Conservation (phyloP, 331 rosid species). For the Rhamnella rubrinervis region DNA sequence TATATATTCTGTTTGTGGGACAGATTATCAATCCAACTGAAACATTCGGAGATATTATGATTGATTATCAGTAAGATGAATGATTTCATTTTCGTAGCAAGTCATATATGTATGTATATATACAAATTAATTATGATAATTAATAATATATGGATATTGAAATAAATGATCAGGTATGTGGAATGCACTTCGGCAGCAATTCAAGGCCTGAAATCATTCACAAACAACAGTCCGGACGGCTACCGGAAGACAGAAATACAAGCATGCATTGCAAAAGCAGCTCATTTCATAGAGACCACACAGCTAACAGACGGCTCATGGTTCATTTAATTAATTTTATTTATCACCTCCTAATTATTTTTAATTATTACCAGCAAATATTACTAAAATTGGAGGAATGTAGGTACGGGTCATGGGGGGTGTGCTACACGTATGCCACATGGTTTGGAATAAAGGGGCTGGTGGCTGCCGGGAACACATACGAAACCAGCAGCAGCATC, state of each 20-base stretch:
- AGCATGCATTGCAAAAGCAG: constrained; percentile 47
- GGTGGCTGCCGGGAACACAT: constrained; percentile 43
- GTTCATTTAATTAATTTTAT: constrained; percentile 16
- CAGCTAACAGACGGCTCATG: constrained; percentile 71
- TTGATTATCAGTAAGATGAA: constrained; percentile 64
- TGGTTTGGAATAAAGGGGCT: constrained; percentile 79
- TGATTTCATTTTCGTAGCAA: not conserved
- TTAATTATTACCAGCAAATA: not conserved
- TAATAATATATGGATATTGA: too few species aligned
- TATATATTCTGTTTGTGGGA: too few species aligned
- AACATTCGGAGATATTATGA: constrained; percentile 59
- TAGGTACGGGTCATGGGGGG: constrained; percentile 86
- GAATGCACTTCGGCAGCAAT: constrained; percentile 72
- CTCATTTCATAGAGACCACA: constrained; percentile 40
- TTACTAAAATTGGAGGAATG: not conserved
- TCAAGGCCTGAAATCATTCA: constrained; percentile 53
- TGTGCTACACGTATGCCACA: constrained; percentile 75
- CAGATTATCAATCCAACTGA: constrained; percentile 67
- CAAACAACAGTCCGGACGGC: constrained; percentile 19
- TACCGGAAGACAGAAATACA: constrained; percentile 50
- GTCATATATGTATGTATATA: too few species aligned
- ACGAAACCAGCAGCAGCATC: constrained; percentile 41
- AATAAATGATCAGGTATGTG: constrained; percentile 37
- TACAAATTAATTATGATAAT: too few species aligned
- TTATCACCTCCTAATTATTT: not conserved